These are phyloP conservation scores for Garcia nutans DNA, from an alignment of 345 rosid species.

Conservation along the genomic window DNA sequence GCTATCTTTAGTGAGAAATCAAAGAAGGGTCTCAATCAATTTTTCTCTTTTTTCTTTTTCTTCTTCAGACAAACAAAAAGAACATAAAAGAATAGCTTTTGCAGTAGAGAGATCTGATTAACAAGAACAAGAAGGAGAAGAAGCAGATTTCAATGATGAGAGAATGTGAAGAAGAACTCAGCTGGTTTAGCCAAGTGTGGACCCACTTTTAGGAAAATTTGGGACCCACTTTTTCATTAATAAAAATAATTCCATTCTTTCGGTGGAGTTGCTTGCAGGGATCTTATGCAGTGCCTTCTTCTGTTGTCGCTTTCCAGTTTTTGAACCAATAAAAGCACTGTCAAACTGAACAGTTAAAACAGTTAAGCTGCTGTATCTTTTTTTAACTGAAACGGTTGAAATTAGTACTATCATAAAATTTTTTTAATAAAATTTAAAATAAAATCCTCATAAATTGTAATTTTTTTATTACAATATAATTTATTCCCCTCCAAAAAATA, in stretches of 20 bases:
- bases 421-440: no score
- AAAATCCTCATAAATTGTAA: no score
- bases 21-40: background rate
- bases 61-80: background rate
- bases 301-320: background rate
- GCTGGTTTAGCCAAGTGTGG: conserved; percentile 20
- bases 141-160: conserved; percentile 3
- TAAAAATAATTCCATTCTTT: background rate
- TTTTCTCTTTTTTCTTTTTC: background rate
- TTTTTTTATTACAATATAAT: no score
- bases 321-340: background rate
- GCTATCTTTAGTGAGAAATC: background rate
- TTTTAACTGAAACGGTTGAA: background rate
- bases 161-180: conserved; percentile 16
- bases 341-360: background rate
- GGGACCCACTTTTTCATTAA: conserved; percentile 22
- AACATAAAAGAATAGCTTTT: background rate
- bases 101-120: background rate
- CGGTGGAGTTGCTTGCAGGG: background rate
- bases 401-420: background rate
- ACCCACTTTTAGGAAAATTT: conserved; percentile 21
- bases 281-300: background rate
- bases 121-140: background rate
- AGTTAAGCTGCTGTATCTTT: no score
- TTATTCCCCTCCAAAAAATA: no score